phyloP scores from a whole-genome alignment of 768 basidiomycete species.

The Pulveroboletus sp. region DNA sequence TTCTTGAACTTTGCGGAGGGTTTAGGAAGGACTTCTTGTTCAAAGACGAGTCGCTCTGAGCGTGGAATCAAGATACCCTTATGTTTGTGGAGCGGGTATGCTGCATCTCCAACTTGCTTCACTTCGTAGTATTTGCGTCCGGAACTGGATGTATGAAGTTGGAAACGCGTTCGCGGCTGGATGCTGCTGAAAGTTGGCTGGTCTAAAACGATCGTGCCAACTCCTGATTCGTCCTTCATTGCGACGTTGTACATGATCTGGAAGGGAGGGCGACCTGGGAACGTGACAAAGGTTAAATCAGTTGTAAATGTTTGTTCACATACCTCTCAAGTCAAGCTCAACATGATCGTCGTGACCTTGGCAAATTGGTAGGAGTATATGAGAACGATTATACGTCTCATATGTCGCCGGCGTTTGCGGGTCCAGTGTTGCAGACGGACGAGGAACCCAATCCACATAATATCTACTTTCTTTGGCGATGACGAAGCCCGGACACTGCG shows the following conservation, averaged over 20 bases:
- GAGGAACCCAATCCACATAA: slow-evolving; percentile 71
- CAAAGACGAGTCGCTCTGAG: slow-evolving; percentile 65
- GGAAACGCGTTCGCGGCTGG: slow-evolving; percentile 73
- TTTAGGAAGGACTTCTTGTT: slow-evolving; percentile 78
- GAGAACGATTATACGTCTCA: slow-evolving; percentile 64
- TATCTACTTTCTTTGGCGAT: slow-evolving; percentile 56
- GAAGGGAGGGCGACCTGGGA: slow-evolving; percentile 82
- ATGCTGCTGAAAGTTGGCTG: slow-evolving; percentile 84
- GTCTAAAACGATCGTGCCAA: slow-evolving; percentile 65
- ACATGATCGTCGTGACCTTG: slow-evolving; percentile 78
- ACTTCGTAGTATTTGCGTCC: slow-evolving; percentile 89
- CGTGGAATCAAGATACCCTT: slow-evolving; percentile 60
- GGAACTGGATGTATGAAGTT: slow-evolving; percentile 69
- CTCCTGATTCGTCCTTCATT: slow-evolving; percentile 59
- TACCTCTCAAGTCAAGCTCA: slow-evolving; percentile 78
- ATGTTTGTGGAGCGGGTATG: slow-evolving; percentile 74
- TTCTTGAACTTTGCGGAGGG: slow-evolving; percentile 79
- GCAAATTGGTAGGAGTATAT: slow-evolving; percentile 74
- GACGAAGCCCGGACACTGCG: slow-evolving; percentile 79
- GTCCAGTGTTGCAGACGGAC: slow-evolving; percentile 70
- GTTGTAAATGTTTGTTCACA: slow-evolving; percentile 9
- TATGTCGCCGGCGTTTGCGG: slow-evolving; percentile 50
- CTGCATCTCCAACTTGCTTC: slow-evolving; percentile 79
- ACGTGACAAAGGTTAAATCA: neutral
- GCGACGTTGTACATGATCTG: slow-evolving; percentile 88